phyloP scores from a whole-genome alignment of 257 asterid genomes.

The Verbena officinalis region DNA sequence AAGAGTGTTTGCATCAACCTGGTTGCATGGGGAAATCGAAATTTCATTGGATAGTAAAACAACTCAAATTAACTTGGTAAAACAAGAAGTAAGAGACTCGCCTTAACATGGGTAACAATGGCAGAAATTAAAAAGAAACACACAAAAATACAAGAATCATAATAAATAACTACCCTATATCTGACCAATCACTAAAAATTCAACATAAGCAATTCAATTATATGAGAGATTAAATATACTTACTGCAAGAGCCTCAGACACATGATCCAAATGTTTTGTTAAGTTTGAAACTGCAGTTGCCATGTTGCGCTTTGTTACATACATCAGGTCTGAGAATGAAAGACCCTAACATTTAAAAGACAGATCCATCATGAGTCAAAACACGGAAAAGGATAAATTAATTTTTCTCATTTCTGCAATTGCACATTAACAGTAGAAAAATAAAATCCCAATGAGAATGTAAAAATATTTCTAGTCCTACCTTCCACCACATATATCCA shows the following conservation, averaged over 20 bases:
- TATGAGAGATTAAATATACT: conserved; percentile 23
- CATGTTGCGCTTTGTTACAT: conserved; percentile 85
- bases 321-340: conserved; percentile 89
- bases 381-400: conserved; percentile 10
- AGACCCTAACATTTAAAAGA: conserved; percentile 58
- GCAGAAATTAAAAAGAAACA: background rate
- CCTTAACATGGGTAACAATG: background rate
- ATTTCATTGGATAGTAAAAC: background rate
- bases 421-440: conserved; percentile 10
- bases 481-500: conserved; percentile 99
- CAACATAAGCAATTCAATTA: background rate
- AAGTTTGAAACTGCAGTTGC: conserved; percentile 82
- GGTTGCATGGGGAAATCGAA: background rate
- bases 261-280: conserved; percentile 84
- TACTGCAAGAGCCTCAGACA: conserved; percentile 87
- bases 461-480: conserved; percentile 27
- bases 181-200: background rate
- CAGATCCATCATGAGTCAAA: background rate
- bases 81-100: background rate
- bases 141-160: background rate
- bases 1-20: background rate
- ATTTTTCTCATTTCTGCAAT: conserved; percentile 4
- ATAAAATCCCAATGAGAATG: conserved; percentile 5
- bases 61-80: background rate
- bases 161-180: background rate